These are phyloP conservation scores for Globisporangium radiosum DNA, from an alignment of 352 stramenopile genomes.

Conservation along the genomic window DNA sequence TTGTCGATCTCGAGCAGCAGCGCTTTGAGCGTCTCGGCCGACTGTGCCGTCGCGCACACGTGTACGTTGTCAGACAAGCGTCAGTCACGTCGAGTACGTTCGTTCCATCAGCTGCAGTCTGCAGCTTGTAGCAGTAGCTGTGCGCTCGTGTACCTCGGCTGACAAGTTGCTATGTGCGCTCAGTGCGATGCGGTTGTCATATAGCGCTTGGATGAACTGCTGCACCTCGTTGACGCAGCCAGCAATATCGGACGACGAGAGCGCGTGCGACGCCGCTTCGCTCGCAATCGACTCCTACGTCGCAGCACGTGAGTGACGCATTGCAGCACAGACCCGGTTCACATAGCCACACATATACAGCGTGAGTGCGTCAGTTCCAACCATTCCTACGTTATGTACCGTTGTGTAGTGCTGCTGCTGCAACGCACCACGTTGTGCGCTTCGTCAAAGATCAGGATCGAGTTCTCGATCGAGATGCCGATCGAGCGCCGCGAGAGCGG, in stretches of 20 bases:
- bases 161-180: conserved; percentile 44
- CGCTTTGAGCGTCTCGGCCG: conserved; percentile 69
- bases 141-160: conserved; percentile 33
- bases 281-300: conserved; percentile 82
- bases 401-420: conserved; percentile 2
- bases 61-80: too few species aligned
- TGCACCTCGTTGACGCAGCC: conserved; percentile 92
- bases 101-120: too few species aligned
- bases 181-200: conserved; percentile 51
- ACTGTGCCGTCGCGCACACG: conserved; percentile 24
- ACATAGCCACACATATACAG: neutral
- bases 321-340: neutral
- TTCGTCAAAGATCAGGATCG: conserved; percentile 99
- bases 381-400: neutral
- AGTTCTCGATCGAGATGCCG: conserved; percentile 94
- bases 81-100: too few species aligned
- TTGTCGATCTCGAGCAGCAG: conserved; percentile 84
- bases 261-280: conserved; percentile 94
- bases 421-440: conserved; percentile 97
- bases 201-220: conserved; percentile 67
- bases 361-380: neutral
- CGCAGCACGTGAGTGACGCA: neutral
- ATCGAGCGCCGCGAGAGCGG: conserved; percentile 84
- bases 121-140: too few species aligned
- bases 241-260: conserved; percentile 92